phyloP scores from a whole-genome alignment of 352 stramenopile species.

The Blastocystis sp. region DNA sequence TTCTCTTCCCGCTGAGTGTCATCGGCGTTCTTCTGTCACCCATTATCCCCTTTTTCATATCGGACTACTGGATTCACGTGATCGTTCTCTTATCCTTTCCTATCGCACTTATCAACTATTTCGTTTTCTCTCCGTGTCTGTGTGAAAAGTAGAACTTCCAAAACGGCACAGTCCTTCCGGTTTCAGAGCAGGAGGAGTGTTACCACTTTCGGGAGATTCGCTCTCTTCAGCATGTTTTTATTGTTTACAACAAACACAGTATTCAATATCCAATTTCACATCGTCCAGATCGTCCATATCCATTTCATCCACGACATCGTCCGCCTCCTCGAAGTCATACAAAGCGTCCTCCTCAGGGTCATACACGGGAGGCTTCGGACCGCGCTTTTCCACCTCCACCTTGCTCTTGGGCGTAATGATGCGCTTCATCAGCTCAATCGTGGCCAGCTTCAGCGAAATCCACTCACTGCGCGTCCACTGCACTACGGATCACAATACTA shows the following conservation, averaged over 20 bases:
- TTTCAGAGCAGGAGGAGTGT: background rate
- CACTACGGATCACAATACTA: background rate
- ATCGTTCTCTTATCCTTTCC: background rate
- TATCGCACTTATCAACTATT: background rate
- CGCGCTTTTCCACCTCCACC: background rate
- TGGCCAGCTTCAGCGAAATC: slow-evolving; percentile 43
- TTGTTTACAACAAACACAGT: background rate
- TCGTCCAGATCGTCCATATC: slow-evolving; percentile 56
- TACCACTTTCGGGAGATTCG: background rate
- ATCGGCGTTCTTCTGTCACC: background rate
- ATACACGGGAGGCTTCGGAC: slow-evolving; percentile 4
- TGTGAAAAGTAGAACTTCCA: background rate
- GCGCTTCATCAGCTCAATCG: slow-evolving; percentile 32
- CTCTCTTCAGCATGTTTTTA: background rate
- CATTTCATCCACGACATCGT: slow-evolving; percentile 12
- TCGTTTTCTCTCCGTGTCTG: background rate
- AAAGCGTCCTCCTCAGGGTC: slow-evolving; percentile 46
- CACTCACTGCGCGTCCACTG: slow-evolving; percentile 51
- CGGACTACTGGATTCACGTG: background rate
- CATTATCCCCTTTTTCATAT: background rate
- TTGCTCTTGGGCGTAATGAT: background rate
- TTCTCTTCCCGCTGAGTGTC: background rate
- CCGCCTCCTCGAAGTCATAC: slow-evolving; percentile 55
- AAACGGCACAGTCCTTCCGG: background rate
- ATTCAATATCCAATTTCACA: slow-evolving; percentile 65